phyloP scores from a whole-genome alignment of 2,329 filamentous ascomycete species.

The Orbilia javanica region DNA sequence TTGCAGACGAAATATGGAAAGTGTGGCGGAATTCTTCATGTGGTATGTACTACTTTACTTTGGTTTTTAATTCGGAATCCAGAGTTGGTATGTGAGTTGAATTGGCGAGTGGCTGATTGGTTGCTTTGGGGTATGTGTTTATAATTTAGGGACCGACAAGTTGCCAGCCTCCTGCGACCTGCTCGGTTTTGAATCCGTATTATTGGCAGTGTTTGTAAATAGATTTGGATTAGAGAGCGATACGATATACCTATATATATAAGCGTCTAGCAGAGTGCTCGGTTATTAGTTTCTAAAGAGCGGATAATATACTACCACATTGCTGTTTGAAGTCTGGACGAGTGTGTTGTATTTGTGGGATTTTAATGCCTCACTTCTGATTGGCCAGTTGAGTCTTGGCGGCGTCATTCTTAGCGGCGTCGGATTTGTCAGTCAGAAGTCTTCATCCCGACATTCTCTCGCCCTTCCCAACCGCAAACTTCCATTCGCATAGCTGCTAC shows the following conservation, averaged over 20 bases:
- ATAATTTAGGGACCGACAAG: slow-evolving; percentile 25
- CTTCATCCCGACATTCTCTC: not conserved
- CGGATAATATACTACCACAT: no score
- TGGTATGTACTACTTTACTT: slow-evolving; percentile 1
- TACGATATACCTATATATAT: not conserved
- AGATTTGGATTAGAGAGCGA: not conserved
- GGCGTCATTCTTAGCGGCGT: slow-evolving; percentile 32
- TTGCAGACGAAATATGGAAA: slow-evolving; percentile 27
- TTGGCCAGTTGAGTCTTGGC: slow-evolving; percentile 25
- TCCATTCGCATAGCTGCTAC: not conserved
- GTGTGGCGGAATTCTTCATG: slow-evolving; percentile 10
- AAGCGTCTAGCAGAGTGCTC: not conserved
- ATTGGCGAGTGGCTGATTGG: not conserved
- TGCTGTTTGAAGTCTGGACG: no score
- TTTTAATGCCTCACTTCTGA: slow-evolving; percentile 44
- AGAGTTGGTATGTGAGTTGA: not conserved
- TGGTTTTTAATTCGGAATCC: not conserved
- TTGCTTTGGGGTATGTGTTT: not conserved
- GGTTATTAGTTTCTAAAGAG: no score
- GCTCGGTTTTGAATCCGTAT: slow-evolving; percentile 27
- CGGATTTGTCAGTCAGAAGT: slow-evolving; percentile 51
- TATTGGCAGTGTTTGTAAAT: slow-evolving; percentile 31
- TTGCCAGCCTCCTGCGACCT: slow-evolving; percentile 6
- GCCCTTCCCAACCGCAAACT: not conserved
- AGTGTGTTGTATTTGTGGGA: slow-evolving; percentile 51